phyloP scores from a whole-genome alignment of 1,284 basidiomycete genomes.

The Veloporphyrellus conicus region DNA sequence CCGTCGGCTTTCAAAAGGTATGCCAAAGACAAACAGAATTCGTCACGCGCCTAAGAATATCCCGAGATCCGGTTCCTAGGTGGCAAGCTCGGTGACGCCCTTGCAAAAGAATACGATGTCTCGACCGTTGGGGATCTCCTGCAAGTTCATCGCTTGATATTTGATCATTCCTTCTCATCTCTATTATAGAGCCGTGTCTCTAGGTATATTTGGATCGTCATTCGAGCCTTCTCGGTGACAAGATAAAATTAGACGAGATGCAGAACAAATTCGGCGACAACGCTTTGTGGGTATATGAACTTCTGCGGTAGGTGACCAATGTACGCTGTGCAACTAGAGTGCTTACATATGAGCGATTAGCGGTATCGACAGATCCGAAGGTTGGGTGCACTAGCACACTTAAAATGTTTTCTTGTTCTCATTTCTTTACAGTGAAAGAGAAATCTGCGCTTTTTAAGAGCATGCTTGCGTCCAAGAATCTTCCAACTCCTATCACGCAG shows the following conservation, averaged over 20 bases:
- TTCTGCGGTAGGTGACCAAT: slow-evolving; percentile 51
- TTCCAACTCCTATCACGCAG: slow-evolving; percentile 72
- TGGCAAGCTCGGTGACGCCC: slow-evolving; percentile 87
- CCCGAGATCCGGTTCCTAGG: slow-evolving; percentile 87
- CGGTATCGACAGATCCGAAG: slow-evolving; percentile 88
- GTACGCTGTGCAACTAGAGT: background rate
- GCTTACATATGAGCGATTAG: slow-evolving; percentile 37
- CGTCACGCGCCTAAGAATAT: slow-evolving; percentile 1
- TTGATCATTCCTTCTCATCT: background rate
- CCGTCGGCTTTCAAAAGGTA: slow-evolving; percentile 86
- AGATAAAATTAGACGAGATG: slow-evolving; percentile 59
- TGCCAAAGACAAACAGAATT: slow-evolving; percentile 1
- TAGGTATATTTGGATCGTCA: slow-evolving; percentile 36
- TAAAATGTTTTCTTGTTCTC: background rate
- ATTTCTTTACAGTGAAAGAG: slow-evolving; percentile 65
- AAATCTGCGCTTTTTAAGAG: slow-evolving; percentile 80
- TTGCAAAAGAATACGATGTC: slow-evolving; percentile 84
- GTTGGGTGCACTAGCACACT: slow-evolving; percentile 37
- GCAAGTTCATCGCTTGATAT: slow-evolving; percentile 41
- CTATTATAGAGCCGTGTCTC: slow-evolving; percentile 40
- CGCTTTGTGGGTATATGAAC: slow-evolving; percentile 88
- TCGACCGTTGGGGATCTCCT: slow-evolving; percentile 86
- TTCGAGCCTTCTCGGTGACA: slow-evolving; percentile 2
- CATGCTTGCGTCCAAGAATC: slow-evolving; percentile 92
- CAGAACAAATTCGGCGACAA: slow-evolving; percentile 81